Evolutionary conservation across 2,329 filamentous ascomycete species (phyloP), one percentile per base, ranked within the genome.

Genomic region (Bipolaris gigantea): DNA sequence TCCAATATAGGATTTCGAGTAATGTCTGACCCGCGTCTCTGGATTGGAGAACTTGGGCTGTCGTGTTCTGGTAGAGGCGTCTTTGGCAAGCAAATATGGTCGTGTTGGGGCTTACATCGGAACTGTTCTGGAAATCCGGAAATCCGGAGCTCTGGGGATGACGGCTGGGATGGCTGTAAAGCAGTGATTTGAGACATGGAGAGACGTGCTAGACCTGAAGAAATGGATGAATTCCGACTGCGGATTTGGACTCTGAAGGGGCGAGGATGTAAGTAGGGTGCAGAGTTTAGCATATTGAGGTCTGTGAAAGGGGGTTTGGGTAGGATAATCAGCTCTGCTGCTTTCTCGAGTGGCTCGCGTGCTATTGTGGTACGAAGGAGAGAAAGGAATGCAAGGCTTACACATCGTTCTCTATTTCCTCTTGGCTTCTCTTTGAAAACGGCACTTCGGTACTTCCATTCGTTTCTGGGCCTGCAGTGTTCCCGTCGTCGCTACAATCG

Each of bases 1-100:
- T 57, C 55, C 6, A 48, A 39, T 5, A 51, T 44, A 1, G 52
- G 52, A 25, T 57, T 57, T 27, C 55, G 51, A 10, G 21, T 16
- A 33, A 51, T 34, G 5, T 34, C 39, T 10, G 44, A 35, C 2
- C 45, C 46, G 8, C 51, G 44, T 36, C 36, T 49, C 39, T 53
- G 53, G 8, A 44, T 53, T 11, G 43, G 43, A 6, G 46, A 50
- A 4, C 34, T 42, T 0, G 55, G 41, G 16, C 49, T 13, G 21
- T 50, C 39, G 19, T 48, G 40, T 25, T 55, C 48, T 23, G 43
- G 51, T n/a, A 57, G 21, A 8, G 21, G 27, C 1, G 55, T 32
- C 15, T 25, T 50, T 1, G 55, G 55, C 4, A 38, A 45, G 18
- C 34, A 32, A 15, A 32, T 41, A 8, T 46, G 38, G 16, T 53